Conservation (phyloP, 305 asterid species). For the Galium porrigens region DNA sequence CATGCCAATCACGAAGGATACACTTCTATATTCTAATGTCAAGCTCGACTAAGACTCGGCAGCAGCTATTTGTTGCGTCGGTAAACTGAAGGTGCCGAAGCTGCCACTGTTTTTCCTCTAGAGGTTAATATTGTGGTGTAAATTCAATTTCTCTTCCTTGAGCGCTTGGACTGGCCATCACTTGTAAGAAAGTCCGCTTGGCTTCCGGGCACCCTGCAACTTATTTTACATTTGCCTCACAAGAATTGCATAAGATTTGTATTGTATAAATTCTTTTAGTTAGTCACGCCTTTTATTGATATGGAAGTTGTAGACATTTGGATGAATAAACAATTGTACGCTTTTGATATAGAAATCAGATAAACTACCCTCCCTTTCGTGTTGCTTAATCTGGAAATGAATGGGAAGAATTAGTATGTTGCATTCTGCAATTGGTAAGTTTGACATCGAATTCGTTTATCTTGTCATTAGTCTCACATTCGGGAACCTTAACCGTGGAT, state of each 20-base stretch:
- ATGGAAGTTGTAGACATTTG: neutral
- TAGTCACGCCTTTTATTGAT: neutral
- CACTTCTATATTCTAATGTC: conserved; percentile 79
- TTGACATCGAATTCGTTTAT: neutral
- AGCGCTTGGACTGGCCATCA: neutral
- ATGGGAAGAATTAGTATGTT: neutral
- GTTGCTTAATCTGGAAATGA: neutral
- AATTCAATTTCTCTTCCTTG: neutral
- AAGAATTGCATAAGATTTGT: neutral
- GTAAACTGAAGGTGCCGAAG: conserved; percentile 3
- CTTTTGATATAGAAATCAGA: neutral
- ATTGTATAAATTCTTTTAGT: neutral
- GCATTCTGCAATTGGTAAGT: neutral
- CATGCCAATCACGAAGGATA: conserved; percentile 89
- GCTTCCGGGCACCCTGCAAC: neutral
- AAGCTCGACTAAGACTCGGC: conserved; percentile 55
- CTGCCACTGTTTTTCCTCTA: conserved; percentile 1
- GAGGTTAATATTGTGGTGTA: conserved; percentile 7
- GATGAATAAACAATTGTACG: neutral
- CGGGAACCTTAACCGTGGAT: too few species aligned
- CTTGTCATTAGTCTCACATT: too few species aligned
- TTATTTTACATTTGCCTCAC: neutral
- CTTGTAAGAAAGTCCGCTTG: neutral
- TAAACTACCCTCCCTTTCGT: neutral
- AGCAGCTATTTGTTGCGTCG: conserved; percentile 8